Evolutionary conservation across 2,329 filamentous ascomycete species (phyloP).

Genomic region (Albophoma yamanashiensis): DNA sequence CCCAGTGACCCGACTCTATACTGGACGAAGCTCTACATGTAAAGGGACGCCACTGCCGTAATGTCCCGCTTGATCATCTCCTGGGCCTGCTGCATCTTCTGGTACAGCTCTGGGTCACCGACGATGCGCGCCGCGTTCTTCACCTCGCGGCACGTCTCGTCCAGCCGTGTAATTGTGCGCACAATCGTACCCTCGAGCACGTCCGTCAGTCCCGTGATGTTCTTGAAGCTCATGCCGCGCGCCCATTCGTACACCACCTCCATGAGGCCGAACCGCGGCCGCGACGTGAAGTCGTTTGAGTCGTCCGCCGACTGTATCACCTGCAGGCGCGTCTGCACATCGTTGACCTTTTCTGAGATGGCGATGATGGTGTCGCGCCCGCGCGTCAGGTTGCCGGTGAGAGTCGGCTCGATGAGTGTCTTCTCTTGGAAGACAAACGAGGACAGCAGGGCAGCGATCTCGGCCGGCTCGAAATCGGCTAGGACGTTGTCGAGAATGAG

Average conservation of each 20-base stretch:
- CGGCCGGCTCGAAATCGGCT: conserved; percentile 87
- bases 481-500: conserved; percentile 94
- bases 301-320: conserved; percentile 87
- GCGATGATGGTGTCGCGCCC: conserved; percentile 79
- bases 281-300: conserved; percentile 80
- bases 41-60: conserved; percentile 77
- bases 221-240: conserved; percentile 94
- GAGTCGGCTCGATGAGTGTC: conserved; percentile 67
- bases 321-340: conserved; percentile 80
- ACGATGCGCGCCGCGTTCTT: conserved; percentile 95
- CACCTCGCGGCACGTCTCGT: conserved; percentile 94
- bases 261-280: conserved; percentile 83
- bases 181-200: conserved; percentile 97
- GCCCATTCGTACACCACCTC: conserved; percentile 99
- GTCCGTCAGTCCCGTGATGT: conserved; percentile 91
- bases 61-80: conserved; percentile 97
- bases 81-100: conserved; percentile 95
- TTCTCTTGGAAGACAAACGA: conserved; percentile 98
- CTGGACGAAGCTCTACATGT: conserved; percentile 48
- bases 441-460: conserved; percentile 89
- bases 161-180: conserved; percentile 80
- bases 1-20: too few species aligned
- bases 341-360: conserved; percentile 87
- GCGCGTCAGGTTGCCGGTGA: conserved; percentile 72
- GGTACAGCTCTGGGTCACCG: conserved; percentile 83